Evolutionary conservation across 495 filamentous ascomycete genomes (phyloP).

Genomic region (Penicillium paradoxum): DNA sequence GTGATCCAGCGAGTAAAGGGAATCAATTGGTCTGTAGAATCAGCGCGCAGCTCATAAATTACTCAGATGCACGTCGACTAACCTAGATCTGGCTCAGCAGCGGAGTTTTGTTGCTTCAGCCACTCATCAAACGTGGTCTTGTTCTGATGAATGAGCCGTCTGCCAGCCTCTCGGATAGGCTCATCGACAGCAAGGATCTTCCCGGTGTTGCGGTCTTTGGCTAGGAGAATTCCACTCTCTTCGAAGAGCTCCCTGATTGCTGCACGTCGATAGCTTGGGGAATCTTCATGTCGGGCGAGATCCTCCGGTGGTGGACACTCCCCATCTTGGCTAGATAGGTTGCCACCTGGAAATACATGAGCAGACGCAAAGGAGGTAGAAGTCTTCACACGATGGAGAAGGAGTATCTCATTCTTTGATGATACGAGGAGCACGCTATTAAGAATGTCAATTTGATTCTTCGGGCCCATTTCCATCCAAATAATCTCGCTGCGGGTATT

Average conservation of each 20-base stretch:
- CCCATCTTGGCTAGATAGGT: constrained; percentile 67
- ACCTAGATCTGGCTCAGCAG: constrained; percentile 64
- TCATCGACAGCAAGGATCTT: constrained; percentile 55
- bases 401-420: constrained; percentile 75
- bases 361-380: constrained; percentile 84
- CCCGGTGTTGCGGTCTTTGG: constrained; percentile 43
- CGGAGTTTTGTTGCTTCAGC: constrained; percentile 55
- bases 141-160: constrained; percentile 61
- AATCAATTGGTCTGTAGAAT: constrained; percentile 51
- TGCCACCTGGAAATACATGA: constrained; percentile 96
- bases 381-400: constrained; percentile 78
- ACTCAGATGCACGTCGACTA: constrained; percentile 9
- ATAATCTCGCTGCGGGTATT: neutral
- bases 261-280: constrained; percentile 62
- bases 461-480: neutral
- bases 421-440: constrained; percentile 79
- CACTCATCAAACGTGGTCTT: constrained; percentile 60
- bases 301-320: constrained; percentile 43
- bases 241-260: constrained; percentile 93
- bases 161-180: constrained; percentile 56
- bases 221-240: constrained; percentile 86
- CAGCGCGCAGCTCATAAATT: constrained; percentile 2
- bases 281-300: constrained; percentile 58
- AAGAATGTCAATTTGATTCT: constrained; percentile 4
- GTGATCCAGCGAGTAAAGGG: constrained; percentile 94